phyloP scores from a whole-genome alignment of 2,329 filamentous ascomycete genomes.

The Lecanicillium sp. region DNA sequence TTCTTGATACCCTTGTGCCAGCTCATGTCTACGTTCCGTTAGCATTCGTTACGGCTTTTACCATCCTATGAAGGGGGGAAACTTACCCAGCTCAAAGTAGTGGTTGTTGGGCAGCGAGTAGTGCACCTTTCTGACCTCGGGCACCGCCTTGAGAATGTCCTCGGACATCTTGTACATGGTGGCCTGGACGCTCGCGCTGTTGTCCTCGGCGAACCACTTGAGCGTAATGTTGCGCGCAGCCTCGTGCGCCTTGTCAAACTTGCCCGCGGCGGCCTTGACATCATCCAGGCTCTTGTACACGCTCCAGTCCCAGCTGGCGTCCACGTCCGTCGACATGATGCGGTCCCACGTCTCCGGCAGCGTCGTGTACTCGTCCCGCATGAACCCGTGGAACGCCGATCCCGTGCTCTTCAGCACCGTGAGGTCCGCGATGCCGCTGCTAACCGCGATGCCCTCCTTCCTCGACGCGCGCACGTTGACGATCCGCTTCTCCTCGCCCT shows the following conservation, averaged over 20 bases:
- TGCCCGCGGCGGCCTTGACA: constrained; percentile 55
- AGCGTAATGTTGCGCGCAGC: constrained; percentile 80
- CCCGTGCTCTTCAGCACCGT: constrained; percentile 94
- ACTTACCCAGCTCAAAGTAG: constrained; percentile 90
- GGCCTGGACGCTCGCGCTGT: constrained; percentile 87
- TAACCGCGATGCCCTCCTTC: constrained; percentile 65
- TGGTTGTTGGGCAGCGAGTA: constrained; percentile 96
- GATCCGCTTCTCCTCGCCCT: constrained; percentile 80
- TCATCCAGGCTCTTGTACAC: constrained; percentile 59
- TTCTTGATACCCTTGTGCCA: constrained; percentile 97
- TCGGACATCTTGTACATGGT: constrained; percentile 99
- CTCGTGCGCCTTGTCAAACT: constrained; percentile 76
- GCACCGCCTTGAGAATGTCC: constrained; percentile 70
- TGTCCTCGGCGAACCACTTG: constrained; percentile 82
- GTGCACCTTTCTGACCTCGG: constrained; percentile 64
- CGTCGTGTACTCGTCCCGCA: constrained; percentile 89
- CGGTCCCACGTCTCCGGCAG: constrained; percentile 89
- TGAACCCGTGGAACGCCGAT: constrained; percentile 90
- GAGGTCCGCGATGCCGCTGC: constrained; percentile 72
- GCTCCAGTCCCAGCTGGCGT: constrained; percentile 82
- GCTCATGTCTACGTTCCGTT: constrained; percentile 62
- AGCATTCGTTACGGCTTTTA: constrained; percentile 10
- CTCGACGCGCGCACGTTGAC: constrained; percentile 67
- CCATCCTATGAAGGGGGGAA: not conserved
- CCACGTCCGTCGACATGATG: constrained; percentile 89